Percentiles rank a stretch among this genome's conserved stretches.
These are phyloP conservation scores for Aspergillus wentii DNA, from an alignment of 495 filamentous ascomycete genomes.

Conservation along the genomic window DNA sequence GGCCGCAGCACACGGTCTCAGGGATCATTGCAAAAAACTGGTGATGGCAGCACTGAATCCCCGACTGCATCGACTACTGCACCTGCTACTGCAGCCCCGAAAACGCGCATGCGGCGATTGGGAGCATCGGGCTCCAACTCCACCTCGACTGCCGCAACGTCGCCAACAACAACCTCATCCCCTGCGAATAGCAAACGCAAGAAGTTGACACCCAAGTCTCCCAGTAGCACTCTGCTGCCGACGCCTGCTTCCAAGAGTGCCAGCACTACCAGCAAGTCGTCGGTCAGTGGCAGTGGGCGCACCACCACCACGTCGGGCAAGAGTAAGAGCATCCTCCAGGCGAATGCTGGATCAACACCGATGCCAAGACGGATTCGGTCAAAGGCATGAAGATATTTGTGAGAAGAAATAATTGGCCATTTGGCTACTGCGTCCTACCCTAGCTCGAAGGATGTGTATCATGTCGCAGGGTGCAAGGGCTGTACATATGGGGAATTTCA, in stretches of 20 bases:
- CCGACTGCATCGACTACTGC: conserved; percentile 18
- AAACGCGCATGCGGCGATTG: conserved; percentile 33
- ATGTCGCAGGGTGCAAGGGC: no score
- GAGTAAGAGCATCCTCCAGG: conserved; percentile 28
- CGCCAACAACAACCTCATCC: conserved; percentile 1
- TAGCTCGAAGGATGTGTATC: no score
- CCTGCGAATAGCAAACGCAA: conserved; percentile 33
- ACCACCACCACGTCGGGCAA: conserved; percentile 14
- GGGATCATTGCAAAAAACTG: conserved; percentile 14
- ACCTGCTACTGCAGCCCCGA: conserved; percentile 26
- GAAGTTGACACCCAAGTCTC: conserved; percentile 37
- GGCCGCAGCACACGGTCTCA: conserved; percentile 23
- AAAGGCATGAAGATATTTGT: conserved; percentile 25
- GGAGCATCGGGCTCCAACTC: conserved; percentile 18
- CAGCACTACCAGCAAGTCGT: conserved; percentile 9
- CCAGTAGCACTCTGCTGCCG: conserved; percentile 17
- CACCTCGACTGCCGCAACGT: conserved; percentile 2
- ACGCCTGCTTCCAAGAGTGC: conserved; percentile 13
- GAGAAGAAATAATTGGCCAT: no score
- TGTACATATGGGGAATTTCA: no score
- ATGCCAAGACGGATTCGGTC: conserved; percentile 35
- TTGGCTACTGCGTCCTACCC: no score
- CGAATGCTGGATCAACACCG: conserved; percentile 37
- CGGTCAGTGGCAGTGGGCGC: conserved; percentile 13
- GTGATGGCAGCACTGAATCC: conserved; percentile 10